These are phyloP conservation scores for Cicer pinnatifidum DNA, from an alignment of 306 rosid species.

Conservation along the genomic window DNA sequence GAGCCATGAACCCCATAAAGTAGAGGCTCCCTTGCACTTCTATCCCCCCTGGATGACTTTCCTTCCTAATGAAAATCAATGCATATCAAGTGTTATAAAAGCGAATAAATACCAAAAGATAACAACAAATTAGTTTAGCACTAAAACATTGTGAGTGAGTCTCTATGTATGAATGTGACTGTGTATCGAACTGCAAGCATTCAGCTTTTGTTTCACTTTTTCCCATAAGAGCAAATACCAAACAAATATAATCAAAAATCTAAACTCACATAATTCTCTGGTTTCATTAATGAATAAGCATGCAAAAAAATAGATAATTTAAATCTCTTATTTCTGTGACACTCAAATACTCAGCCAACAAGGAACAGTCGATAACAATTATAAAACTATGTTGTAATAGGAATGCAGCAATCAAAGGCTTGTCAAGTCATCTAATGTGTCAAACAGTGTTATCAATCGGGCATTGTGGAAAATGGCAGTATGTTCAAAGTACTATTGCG, in stretches of 20 bases:
- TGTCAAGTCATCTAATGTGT: background rate
- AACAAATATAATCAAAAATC: background rate
- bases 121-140: constrained; percentile 6
- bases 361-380: no score
- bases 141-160: background rate
- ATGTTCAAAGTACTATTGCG: no score
- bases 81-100: constrained; percentile 37
- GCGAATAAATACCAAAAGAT: constrained; percentile 11
- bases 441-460: background rate
- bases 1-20: constrained; percentile 50
- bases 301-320: constrained; percentile 10
- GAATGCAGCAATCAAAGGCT: no score
- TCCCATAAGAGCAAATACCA: background rate
- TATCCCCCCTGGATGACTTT: constrained; percentile 55
- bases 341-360: background rate
- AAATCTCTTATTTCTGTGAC: constrained; percentile 9
- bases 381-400: no score
- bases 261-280: constrained; percentile 9
- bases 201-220: constrained; percentile 27
- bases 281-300: background rate
- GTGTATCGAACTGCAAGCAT: constrained; percentile 5
- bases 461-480: no score
- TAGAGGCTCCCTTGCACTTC: constrained; percentile 63
- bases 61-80: constrained; percentile 54
- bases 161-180: background rate